Conservation (phyloP, 495 filamentous ascomycete species). For the Neurospora hispaniola region DNA sequence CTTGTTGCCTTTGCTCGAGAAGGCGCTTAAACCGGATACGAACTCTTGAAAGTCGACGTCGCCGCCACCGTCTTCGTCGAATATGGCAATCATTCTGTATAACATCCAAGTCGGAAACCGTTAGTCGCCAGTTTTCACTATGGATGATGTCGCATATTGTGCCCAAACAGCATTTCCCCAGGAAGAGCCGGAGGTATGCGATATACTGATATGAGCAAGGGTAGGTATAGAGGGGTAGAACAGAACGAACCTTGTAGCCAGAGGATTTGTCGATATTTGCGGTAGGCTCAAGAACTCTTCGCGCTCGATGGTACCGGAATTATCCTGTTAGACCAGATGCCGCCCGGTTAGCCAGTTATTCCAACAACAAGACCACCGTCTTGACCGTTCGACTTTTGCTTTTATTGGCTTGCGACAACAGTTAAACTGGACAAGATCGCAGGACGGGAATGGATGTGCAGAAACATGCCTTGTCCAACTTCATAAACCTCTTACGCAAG, state of each 20-base stretch:
- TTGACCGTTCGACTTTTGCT: neutral
- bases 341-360: neutral
- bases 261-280: slow-evolving; percentile 94
- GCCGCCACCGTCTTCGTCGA: slow-evolving; percentile 96
- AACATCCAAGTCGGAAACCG: neutral
- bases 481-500: slow-evolving; percentile 96
- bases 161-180: neutral
- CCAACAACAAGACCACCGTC: neutral
- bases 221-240: neutral
- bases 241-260: slow-evolving; percentile 68
- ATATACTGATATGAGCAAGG: neutral
- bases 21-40: slow-evolving; percentile 88
- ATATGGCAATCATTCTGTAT: slow-evolving; percentile 93
- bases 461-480: slow-evolving; percentile 77
- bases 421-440: neutral
- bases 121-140: neutral
- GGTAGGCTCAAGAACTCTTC: slow-evolving; percentile 96
- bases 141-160: neutral
- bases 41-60: slow-evolving; percentile 99
- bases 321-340: slow-evolving; percentile 50
- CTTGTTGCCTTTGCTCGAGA: slow-evolving; percentile 97
- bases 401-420: neutral
- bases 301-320: slow-evolving; percentile 95
- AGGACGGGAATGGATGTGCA: neutral
- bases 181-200: neutral